phyloP scores from a whole-genome alignment of 495 filamentous ascomycete species.

The Trichoderma asperelloides region DNA sequence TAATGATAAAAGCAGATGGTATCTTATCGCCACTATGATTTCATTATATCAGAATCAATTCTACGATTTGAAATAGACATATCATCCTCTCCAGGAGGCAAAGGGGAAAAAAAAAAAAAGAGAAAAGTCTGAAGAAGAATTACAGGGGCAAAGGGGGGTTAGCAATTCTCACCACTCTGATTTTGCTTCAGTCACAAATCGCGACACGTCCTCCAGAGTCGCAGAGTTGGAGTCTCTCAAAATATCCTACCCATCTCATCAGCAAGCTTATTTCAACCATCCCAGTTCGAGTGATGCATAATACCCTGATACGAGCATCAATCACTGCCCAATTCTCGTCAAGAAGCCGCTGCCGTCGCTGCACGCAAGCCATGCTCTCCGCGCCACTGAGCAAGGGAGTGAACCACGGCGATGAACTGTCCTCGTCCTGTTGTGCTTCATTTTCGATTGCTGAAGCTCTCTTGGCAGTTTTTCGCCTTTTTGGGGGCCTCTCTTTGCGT shows the following conservation, averaged over 20 bases:
- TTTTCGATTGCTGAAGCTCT: background rate
- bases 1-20: slow-evolving; percentile 71
- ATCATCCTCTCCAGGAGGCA: too few species aligned
- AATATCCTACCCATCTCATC: slow-evolving; percentile 28
- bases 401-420: slow-evolving; percentile 33
- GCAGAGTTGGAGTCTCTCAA: slow-evolving; percentile 53
- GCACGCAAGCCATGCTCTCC: slow-evolving; percentile 44
- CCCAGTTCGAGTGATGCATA: background rate
- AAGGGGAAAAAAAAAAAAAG: too few species aligned
- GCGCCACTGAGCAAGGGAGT: slow-evolving; percentile 53
- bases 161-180: slow-evolving; percentile 15
- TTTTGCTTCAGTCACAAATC: slow-evolving; percentile 52
- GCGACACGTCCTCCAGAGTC: slow-evolving; percentile 53
- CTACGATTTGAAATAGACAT: background rate
- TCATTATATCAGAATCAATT: slow-evolving; percentile 7
- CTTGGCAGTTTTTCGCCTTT: slow-evolving; percentile 50
- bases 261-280: slow-evolving; percentile 22
- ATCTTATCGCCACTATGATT: slow-evolving; percentile 40
- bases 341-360: slow-evolving; percentile 53
- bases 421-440: background rate
- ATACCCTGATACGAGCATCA: slow-evolving; percentile 60
- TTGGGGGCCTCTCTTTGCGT: slow-evolving; percentile 45
- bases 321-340: slow-evolving; percentile 58
- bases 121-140: background rate
- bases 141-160: too few species aligned